phyloP scores from a whole-genome alignment of 306 rosid species.

The Chamaecrista fasciculata region DNA sequence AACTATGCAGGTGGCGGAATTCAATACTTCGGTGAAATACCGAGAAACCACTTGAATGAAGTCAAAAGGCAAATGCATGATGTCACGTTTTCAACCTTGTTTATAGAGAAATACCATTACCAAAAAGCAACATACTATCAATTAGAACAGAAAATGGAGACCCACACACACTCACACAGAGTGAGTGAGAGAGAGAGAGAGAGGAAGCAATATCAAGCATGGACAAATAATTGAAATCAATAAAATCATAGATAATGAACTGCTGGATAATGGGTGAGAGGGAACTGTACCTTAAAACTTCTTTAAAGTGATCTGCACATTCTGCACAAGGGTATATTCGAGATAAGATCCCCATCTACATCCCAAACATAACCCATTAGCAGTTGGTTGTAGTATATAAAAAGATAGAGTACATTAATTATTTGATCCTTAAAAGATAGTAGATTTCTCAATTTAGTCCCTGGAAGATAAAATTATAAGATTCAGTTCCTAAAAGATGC shows the following conservation, averaged over 20 bases:
- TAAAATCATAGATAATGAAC: not conserved
- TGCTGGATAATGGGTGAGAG: not conserved
- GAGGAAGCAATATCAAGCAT: not conserved
- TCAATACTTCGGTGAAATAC: not conserved
- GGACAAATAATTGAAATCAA: constrained; percentile 12
- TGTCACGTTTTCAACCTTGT: not conserved
- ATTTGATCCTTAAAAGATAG: too few relatives aligned
- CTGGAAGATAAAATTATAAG: too few relatives aligned
- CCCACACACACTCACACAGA: too few relatives aligned
- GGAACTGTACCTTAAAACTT: constrained; percentile 61
- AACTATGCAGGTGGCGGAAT: not conserved
- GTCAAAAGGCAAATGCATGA: not conserved
- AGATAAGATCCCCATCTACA: constrained; percentile 74
- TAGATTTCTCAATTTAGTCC: too few relatives aligned
- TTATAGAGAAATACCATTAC: not conserved
- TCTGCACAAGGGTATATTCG: constrained; percentile 89
- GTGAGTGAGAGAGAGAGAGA: not conserved
- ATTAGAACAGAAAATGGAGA: not conserved
- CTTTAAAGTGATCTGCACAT: constrained; percentile 91
- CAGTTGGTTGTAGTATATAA: not conserved
- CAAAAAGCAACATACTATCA: not conserved
- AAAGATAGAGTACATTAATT: too few relatives aligned
- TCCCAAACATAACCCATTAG: constrained; percentile 25
- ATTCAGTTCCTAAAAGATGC: too few relatives aligned
- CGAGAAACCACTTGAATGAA: not conserved